A percentile compares a stretch with the other conserved stretches of the same genome.
Evolutionary conservation across 805 yeast genomes (phyloP).

Genomic region (Yamadazyma olivae): DNA sequence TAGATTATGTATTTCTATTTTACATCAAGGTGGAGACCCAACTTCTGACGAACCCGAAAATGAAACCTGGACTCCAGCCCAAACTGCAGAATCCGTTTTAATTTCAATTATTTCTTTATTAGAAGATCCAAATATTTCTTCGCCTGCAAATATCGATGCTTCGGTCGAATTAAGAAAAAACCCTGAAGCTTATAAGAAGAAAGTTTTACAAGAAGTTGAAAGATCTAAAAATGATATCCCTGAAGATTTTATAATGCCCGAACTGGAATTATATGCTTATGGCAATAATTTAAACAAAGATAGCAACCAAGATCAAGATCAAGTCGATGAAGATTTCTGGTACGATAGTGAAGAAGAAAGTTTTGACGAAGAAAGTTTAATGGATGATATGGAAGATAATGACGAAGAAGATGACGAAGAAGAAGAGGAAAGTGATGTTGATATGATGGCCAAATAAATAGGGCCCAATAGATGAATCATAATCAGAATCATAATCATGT

Average conservation of each 20-base stretch:
- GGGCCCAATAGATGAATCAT: too few species aligned
- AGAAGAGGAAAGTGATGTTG: slow-evolving; percentile 44
- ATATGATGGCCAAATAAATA: slow-evolving; percentile 10
- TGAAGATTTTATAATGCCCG: slow-evolving; percentile 78
- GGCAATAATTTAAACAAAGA: slow-evolving; percentile 28
- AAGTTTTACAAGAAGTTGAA: slow-evolving; percentile 79
- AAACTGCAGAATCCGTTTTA: slow-evolving; percentile 86
- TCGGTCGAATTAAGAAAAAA: slow-evolving; percentile 85
- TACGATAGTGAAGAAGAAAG: slow-evolving; percentile 56
- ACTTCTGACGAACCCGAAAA: slow-evolving; percentile 88
- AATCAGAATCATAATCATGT: too few species aligned
- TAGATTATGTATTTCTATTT: slow-evolving; percentile 84
- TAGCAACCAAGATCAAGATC: slow-evolving; percentile 49
- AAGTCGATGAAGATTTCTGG: slow-evolving; percentile 82
- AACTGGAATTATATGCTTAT: slow-evolving; percentile 49
- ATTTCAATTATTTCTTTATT: slow-evolving; percentile 86
- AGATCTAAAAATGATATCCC: slow-evolving; percentile 85
- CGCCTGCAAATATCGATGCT: slow-evolving; percentile 97
- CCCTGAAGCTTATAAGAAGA: slow-evolving; percentile 69
- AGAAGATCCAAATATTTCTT: slow-evolving; percentile 89
- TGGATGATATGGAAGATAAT: slow-evolving; percentile 45
- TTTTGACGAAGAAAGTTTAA: slow-evolving; percentile 45
- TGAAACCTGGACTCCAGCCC: slow-evolving; percentile 94
- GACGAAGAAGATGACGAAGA: slow-evolving; percentile 61
- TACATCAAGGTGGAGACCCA: slow-evolving; percentile 89